Base-by-base conservation (phyloP, 768 basidiomycete genomes). In the Agrocybe chaxingu region DNA sequence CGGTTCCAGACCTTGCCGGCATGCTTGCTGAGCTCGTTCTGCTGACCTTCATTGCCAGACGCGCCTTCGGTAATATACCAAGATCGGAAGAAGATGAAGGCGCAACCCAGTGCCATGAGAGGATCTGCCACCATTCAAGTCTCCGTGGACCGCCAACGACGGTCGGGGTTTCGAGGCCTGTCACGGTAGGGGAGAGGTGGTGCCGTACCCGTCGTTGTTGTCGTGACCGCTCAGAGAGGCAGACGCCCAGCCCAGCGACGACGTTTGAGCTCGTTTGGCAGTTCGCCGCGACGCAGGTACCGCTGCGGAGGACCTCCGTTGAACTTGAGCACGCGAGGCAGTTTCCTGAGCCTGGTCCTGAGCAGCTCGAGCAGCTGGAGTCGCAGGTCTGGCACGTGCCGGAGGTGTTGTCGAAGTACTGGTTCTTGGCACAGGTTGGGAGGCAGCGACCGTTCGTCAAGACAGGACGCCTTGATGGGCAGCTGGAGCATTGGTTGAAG, bases 51-150 rank as follows among this genome's bases (percentile, higher is more conserved):
- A 9, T 33, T 42, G 9, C 54, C 32, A 5, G 51, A 34, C 46
- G 37, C 55, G 38, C 32, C 43, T 35, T 30, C 41, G 24, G 31
- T 49, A 45, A 64, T 64, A 39, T 62, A 54, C 5, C 39, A 44
- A 7, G 68, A 72, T 16, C 72, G 69, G 57, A 68, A 72, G 48
- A 68, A 37, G 46, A 92, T 84, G 67, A 92, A 87, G 9, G 84
- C 85, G 63, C 85, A 88, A 8, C 89, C 88, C 31, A 92, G 80
- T 1, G 82, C 75, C 87, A 92, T 91, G 54, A 92, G 78, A 35
- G 71, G 55, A 92, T 91, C 67, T 92, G 76, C 89, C 90, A 92
- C 90, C 90, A 92, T 52, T 75, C 66, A 3, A 91, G 71, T 11
- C 74, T 58, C 73, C 79, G 46, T 18, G 69, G 71, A 29, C 57